Conservation (phyloP, 768 basidiomycete species). For the Neoboletus subvelutipes region DNA sequence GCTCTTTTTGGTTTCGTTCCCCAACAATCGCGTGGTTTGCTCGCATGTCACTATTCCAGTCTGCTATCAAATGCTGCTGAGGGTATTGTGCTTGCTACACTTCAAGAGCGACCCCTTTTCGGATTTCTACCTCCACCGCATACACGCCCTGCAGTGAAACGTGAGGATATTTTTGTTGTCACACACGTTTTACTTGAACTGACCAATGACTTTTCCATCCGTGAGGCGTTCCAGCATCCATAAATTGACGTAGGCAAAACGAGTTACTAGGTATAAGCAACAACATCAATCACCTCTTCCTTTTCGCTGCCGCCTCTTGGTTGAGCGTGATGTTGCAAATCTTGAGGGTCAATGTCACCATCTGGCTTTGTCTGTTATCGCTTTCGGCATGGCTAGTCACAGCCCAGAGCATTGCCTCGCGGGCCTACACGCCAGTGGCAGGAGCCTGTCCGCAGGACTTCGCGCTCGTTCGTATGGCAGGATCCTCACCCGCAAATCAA, state of each 20-base stretch:
- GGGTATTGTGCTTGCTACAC: not conserved
- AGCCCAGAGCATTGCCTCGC: slow-evolving; percentile 28
- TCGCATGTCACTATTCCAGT: not conserved
- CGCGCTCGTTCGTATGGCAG: slow-evolving; percentile 31
- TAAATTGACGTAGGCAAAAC: not conserved
- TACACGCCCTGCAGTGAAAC: not conserved
- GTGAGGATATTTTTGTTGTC: not conserved
- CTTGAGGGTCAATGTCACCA: not conserved
- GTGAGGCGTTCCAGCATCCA: not conserved
- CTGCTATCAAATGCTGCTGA: not conserved
- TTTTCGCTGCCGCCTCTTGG: not conserved
- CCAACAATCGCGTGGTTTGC: not conserved
- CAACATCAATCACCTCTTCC: not conserved
- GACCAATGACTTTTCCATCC: not conserved
- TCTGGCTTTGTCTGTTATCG: slow-evolving; percentile 15
- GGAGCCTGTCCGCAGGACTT: slow-evolving; percentile 24
- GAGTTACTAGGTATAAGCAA: not conserved
- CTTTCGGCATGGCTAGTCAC: slow-evolving; percentile 6
- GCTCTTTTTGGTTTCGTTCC: no score
- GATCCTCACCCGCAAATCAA: slow-evolving; percentile 27
- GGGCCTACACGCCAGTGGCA: slow-evolving; percentile 23
- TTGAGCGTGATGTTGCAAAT: not conserved
- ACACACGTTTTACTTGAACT: not conserved
- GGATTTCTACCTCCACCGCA: not conserved
- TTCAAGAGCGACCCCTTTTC: not conserved